Base-by-base conservation (phyloP, 768 basidiomycete genomes). In the Plicaturopsis crispa region DNA sequence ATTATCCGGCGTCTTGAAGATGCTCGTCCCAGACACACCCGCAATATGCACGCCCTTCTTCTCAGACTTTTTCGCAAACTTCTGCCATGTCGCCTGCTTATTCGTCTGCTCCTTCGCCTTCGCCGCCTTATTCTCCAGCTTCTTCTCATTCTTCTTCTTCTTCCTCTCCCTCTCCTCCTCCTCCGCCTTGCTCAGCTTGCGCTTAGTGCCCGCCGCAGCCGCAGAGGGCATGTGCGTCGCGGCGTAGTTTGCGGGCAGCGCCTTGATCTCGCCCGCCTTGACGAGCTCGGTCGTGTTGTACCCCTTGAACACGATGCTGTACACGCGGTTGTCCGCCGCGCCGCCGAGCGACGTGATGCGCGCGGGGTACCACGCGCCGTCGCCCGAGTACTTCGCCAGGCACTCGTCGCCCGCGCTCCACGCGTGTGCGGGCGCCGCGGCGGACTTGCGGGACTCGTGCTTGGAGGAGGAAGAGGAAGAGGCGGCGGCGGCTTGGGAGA, bases 111-210 rank as follows among this genome's bases (percentile, higher is more conserved):
- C 90, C 59, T 90, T 88, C 7, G 88, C 84, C 61, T 93, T 93
- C 6, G 78, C 73, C 24, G 87, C 88, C 51, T 73, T 78, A 13
- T 66, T 73, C 66, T 92, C 90, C 30, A 88, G 48, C 61, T 92
- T 92, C 69, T 91, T 91, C 69, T 92, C 90, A 52, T 90, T 92
- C 68, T 89, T 90, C 69, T 91, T 91, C 73, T 88, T 87, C 75
- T 90, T 92, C 58, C 61, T 66, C 48, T 91, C 90, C 58, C 78
- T 71, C 63, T 92, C 89, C 49, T 87, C 86, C 56, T 91, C 90
- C 58, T 91, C 88, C 50, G 60, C 79, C 52, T 81, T 80, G 36
- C 64, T 76, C 52, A 84, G 60, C 68, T 88, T 90, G 40, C 89
- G 79, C 64, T 93, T 93, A 47, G 64, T 72, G 30, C 73, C 61